Evolutionary conservation across 202 grass and related monocot genomes (phyloP).

Genomic region (Setaria italica): DNA sequence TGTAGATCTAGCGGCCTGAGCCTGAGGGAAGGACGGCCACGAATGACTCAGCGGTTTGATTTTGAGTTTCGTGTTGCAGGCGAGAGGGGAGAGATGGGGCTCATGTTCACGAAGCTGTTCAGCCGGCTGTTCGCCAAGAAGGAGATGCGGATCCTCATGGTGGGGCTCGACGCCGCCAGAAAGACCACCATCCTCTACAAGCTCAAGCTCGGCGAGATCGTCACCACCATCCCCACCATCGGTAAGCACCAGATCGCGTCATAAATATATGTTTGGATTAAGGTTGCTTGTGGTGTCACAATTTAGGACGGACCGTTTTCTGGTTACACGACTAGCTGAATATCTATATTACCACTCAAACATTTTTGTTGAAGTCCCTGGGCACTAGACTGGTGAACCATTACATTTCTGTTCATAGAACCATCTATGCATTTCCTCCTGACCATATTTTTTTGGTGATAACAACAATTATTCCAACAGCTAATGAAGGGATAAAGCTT

Average conservation of each 20-base stretch:
- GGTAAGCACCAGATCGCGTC: slow-evolving; percentile 49
- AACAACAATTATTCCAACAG: not conserved
- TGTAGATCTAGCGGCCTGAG: slow-evolving; percentile 39
- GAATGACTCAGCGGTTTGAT: slow-evolving; percentile 5
- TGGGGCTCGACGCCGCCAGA: slow-evolving; percentile 91
- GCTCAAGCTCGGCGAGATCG: slow-evolving; percentile 98
- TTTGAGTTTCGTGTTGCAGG: slow-evolving; percentile 39
- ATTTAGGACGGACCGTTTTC: not conserved
- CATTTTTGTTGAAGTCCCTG: not conserved
- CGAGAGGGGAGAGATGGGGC: slow-evolving; percentile 72
- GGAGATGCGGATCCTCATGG: slow-evolving; percentile 98
- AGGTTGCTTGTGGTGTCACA: not conserved
- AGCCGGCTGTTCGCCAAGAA: slow-evolving; percentile 94
- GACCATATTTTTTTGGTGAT: not conserved
- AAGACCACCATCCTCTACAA: slow-evolving; percentile 99
- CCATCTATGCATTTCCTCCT: not conserved
- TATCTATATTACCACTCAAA: not conserved
- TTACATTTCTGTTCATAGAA: not conserved
- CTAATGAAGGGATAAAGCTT: slow-evolving; percentile 12
- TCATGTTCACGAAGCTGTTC: slow-evolving; percentile 95
- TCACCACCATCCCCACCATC: slow-evolving; percentile 95
- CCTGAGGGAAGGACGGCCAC: not conserved
- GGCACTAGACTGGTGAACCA: not conserved
- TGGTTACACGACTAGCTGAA: not conserved
- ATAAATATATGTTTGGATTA: not conserved